These are phyloP conservation scores for Filobasidium uniguttulatum DNA, from an alignment of 1,284 basidiomycete species.

Conservation along the genomic window DNA sequence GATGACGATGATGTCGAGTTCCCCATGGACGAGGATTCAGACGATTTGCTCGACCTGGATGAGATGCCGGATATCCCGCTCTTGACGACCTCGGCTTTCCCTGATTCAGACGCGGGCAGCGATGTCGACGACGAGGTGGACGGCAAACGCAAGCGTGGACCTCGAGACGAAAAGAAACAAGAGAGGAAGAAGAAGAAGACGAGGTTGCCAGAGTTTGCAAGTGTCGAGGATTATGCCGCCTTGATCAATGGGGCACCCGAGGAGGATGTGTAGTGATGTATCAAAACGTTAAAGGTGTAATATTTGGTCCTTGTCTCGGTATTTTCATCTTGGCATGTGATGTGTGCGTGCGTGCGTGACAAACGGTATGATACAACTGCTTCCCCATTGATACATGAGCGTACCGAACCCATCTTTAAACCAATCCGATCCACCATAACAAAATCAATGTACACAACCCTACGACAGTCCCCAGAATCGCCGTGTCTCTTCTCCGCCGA, in stretches of 20 bases:
- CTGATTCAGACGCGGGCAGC: conserved; percentile 36
- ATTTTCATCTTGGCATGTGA: too few species aligned
- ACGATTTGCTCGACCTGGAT: conserved; percentile 34
- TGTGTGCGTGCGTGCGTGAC: too few species aligned
- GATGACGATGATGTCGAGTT: conserved; percentile 17
- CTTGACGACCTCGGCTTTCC: conserved; percentile 29
- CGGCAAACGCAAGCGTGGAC: conserved; percentile 46
- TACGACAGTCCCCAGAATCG: conserved; percentile 76
- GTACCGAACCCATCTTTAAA: neutral
- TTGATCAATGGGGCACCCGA: conserved; percentile 73
- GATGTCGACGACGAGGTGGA: conserved; percentile 46
- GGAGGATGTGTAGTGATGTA: conserved; percentile 51
- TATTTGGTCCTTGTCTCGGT: neutral
- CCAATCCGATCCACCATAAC: neutral
- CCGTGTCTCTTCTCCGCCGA: conserved; percentile 71
- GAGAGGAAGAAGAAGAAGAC: conserved; percentile 50
- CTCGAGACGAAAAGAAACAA: conserved; percentile 37
- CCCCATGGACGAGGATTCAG: conserved; percentile 34
- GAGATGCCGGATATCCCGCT: conserved; percentile 37
- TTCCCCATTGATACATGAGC: too few species aligned
- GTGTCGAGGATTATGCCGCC: conserved; percentile 87
- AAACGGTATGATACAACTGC: too few species aligned
- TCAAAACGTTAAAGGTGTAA: neutral
- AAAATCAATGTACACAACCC: conserved; percentile 57
- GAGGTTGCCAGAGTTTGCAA: conserved; percentile 78